Conservation (phyloP, 2,329 filamentous ascomycete species). For the Trichoderma sp. region DNA sequence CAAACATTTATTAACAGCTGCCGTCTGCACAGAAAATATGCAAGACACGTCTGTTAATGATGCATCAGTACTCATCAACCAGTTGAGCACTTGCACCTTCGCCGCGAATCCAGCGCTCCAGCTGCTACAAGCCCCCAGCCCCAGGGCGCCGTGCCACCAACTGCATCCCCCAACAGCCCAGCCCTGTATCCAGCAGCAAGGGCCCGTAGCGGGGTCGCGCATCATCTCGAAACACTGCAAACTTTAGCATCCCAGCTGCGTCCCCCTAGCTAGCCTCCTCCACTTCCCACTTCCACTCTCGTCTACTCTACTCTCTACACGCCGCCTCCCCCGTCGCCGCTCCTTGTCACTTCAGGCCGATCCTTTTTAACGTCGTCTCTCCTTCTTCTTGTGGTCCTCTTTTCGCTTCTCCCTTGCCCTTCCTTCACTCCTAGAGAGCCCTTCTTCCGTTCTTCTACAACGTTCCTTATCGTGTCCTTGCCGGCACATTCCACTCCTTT, state of each 20-base stretch:
- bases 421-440: constrained; percentile 32
- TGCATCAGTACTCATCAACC: too few species aligned
- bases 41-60: too few species aligned
- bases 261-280: constrained; percentile 6
- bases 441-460: constrained; percentile 9
- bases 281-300: constrained; percentile 10
- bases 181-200: background rate
- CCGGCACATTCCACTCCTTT: constrained; percentile 42
- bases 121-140: background rate
- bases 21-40: background rate
- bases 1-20: background rate
- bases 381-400: constrained; percentile 30
- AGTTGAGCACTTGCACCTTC: too few species aligned
- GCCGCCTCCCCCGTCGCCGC: constrained; percentile 11
- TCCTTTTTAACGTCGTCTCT: constrained; percentile 40
- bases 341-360: constrained; percentile 29
- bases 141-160: background rate
- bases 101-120: background rate
- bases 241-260: constrained; percentile 23
- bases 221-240: constrained; percentile 24
- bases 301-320: constrained; percentile 10
- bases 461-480: constrained; percentile 37
- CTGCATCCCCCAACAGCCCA: background rate
- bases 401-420: constrained; percentile 34
- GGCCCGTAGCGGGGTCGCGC: constrained; percentile 16